These are phyloP conservation scores for Puccinia hordei DNA, from an alignment of 1,284 basidiomycete species.

Conservation along the genomic window DNA sequence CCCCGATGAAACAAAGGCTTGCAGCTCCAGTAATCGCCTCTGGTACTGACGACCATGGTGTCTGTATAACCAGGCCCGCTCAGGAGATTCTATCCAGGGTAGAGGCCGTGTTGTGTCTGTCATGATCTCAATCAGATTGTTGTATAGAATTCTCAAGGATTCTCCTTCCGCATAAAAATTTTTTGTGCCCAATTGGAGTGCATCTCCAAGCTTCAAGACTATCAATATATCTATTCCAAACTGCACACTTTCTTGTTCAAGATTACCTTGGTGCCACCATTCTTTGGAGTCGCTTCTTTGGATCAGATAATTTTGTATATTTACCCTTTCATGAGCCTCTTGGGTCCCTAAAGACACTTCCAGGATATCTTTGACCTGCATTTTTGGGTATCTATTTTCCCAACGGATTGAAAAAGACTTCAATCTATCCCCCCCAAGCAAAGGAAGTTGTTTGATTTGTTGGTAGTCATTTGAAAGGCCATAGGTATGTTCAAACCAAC, in stretches of 20 bases:
- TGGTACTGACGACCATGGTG: not conserved
- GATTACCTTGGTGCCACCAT: not conserved
- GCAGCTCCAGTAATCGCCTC: not conserved
- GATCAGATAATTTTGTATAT: not conserved
- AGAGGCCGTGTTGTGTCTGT: not conserved
- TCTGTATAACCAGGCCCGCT: constrained; percentile 13
- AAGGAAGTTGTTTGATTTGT: not conserved
- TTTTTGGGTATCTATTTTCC: not conserved
- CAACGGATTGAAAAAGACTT: too few relatives aligned
- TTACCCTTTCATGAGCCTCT: not conserved
- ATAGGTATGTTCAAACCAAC: not conserved
- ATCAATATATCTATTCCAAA: not conserved
- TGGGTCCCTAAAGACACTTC: not conserved
- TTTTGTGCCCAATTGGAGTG: not conserved
- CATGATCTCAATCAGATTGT: not conserved
- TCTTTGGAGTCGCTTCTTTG: not conserved
- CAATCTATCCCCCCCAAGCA: too few relatives aligned
- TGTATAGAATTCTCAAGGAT: too few relatives aligned
- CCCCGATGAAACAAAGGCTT: not conserved
- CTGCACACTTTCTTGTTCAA: not conserved
- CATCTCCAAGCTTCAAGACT: constrained; percentile 15
- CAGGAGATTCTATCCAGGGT: constrained; percentile 12
- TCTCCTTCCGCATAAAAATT: not conserved
- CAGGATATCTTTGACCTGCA: not conserved
- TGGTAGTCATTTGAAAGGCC: not conserved